Base-by-base conservation (phyloP, 306 rosid genomes). In the Abrus precatorius region DNA sequence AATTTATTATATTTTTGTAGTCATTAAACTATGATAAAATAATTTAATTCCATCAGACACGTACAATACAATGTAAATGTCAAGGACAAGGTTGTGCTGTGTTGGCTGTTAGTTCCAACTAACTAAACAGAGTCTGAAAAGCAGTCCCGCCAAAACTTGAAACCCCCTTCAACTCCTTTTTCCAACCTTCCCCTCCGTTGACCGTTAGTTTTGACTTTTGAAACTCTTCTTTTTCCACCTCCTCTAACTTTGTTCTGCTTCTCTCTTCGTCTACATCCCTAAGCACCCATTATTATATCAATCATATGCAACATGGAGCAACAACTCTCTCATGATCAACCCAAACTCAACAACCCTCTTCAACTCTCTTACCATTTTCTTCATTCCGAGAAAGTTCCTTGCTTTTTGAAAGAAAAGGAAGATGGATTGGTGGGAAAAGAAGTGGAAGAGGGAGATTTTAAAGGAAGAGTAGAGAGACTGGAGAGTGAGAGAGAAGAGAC, bases 191-290 rank as follows among this genome's bases (percentile, higher is more conserved):
- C 69, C 66, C 30, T 62, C 9, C 32, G 71, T 89, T 91, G 97
- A 93, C 95, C 71, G 90, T 89, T 91, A 82, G 98, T 20, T 93
- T 53, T 57, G 61, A 49, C 5, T 86, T 55, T 50, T 7, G 20
- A 20, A 32, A 67, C 64, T 69, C 4, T 32, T 38, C 2, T 5
- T 61, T 50, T 36, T 60, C 67, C 55, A 50, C 30, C 7, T 43
- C 76, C 70, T 11, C 55, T 48, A 32, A 29, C 80, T 57, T 57
- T 13, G 4, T 47, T 61, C 34, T 66, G 5, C 74, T 61, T 71
- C 72, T 79, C 13, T 61, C 84, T 74, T 78, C 65, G 83, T 86
- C 84, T 77, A 54, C 32, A 47, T 82, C 66, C 50, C 1, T 30
- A 68, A 68, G 29, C 75, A 73, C 38, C 80, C 38, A 5, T 13